Conservation (phyloP, 768 basidiomycete species). For the Podaxis sp. region DNA sequence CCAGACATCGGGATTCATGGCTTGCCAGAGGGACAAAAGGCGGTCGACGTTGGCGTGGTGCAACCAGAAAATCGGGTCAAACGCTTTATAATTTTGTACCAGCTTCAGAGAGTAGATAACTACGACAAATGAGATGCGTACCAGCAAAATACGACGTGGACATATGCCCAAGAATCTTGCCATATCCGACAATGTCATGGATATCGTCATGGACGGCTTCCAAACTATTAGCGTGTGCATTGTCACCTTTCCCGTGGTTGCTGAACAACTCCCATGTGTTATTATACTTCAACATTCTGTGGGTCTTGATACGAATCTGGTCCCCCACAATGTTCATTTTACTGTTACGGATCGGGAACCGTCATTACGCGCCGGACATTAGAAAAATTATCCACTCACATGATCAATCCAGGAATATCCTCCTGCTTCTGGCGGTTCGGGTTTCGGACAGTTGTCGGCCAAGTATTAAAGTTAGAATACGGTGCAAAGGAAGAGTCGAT, state of each 20-base stretch:
- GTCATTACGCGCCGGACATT: not conserved
- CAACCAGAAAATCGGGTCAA: slow-evolving; percentile 48
- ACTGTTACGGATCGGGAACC: slow-evolving; percentile 10
- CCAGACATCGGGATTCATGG: slow-evolving; percentile 39
- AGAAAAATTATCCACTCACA: not conserved
- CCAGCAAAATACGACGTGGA: slow-evolving; percentile 30
- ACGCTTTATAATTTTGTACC: slow-evolving; percentile 25
- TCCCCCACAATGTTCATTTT: slow-evolving; percentile 18
- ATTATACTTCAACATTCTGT: slow-evolving; percentile 31
- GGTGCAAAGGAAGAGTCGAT: slow-evolving; percentile 29
- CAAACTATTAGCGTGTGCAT: slow-evolving; percentile 37
- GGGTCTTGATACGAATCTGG: slow-evolving; percentile 26
- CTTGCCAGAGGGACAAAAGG: slow-evolving; percentile 42
- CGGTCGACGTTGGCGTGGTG: slow-evolving; percentile 51
- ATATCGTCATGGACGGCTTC: slow-evolving; percentile 44
- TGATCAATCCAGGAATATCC: not conserved
- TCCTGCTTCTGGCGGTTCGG: slow-evolving; percentile 20
- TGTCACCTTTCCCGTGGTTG: slow-evolving; percentile 34
- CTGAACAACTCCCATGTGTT: slow-evolving; percentile 41
- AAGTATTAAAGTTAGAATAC: slow-evolving; percentile 25
- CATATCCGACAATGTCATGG: slow-evolving; percentile 32
- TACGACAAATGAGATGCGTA: slow-evolving; percentile 15
- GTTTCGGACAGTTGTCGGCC: slow-evolving; percentile 34
- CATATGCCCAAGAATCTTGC: slow-evolving; percentile 31
- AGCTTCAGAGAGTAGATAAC: not conserved